Base-by-base conservation (phyloP, 2,329 filamentous ascomycete genomes). In the Triangularia verruculosa region DNA sequence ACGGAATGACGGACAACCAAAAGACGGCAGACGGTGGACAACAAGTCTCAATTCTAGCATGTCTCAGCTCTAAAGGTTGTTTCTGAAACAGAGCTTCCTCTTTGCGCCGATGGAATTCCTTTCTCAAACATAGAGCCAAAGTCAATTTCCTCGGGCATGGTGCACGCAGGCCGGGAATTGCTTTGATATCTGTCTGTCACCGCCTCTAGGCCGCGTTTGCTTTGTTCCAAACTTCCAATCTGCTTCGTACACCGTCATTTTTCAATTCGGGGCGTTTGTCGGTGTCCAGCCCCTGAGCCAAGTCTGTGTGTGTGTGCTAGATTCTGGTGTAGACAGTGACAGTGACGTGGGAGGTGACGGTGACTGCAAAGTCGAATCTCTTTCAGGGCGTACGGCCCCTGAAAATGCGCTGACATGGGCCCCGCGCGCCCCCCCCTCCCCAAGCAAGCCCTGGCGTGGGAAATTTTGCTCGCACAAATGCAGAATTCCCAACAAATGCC, bases 81-180 rank as follows among this genome's bases (percentile, higher is more conserved):
- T 55, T 58, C 54, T 66, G 66, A 67, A 67, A 67, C 59, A 57
- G 32, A 30, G 53, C 56, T 47, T 47, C 2, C 25, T 58, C 56
- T 22, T 27, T 47, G 22, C 25, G 32, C 56, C 13, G 39, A 25
- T 13, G 30, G 56, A 25, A 39, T 43, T 58, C 39, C 34, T 24
- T 24, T 58, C 56, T 58, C 56, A 58, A 58, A 58, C 56, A 43
- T 24, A 27, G 20, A 47, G 34, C 27, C n/a, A 61, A 61, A 61
- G 22, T 51, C 52, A 61, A 61, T 53, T 57, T 47, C 28, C 34
- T 53, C 20, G 39, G 39, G 39, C 39, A 47, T 47, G 20, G 17
- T 47, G 6, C 13, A 22, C n/a, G 54, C 13, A 22, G 27, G 54
- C 54, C 12, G 17, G 11, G 20, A 12, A 43, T 39, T 58, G 56